Conservation (phyloP, 345 rosid species). For the Capsella bursapastoris region DNA sequence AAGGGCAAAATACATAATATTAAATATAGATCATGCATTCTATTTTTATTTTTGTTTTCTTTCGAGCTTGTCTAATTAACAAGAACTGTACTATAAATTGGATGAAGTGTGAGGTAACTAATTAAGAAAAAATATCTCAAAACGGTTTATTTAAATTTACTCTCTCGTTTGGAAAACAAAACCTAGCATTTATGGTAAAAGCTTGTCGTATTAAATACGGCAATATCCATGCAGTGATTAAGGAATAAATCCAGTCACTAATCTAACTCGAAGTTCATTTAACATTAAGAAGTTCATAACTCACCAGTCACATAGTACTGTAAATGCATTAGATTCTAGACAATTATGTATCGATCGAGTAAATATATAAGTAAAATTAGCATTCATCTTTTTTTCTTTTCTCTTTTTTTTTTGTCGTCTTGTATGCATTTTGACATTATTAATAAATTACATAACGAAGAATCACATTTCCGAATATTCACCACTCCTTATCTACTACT, state of each 20-base stretch:
- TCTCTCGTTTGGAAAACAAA: background rate
- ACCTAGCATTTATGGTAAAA: slow-evolving; percentile 6
- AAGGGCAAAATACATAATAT: background rate
- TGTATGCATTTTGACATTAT: background rate
- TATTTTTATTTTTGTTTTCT: background rate
- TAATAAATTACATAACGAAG: slow-evolving; percentile 11
- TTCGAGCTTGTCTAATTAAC: background rate
- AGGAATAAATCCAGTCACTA: background rate
- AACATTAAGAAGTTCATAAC: slow-evolving; percentile 2
- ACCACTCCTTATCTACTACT: slow-evolving; percentile 43
- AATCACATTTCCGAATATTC: slow-evolving; percentile 44
- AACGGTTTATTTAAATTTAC: background rate
- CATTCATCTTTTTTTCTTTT: background rate
- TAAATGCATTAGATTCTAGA: slow-evolving; percentile 18
- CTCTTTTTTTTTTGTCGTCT: background rate
- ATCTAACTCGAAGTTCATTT: background rate
- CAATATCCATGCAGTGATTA: slow-evolving; percentile 2
- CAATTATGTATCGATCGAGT: slow-evolving; percentile 8
- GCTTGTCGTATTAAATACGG: background rate
- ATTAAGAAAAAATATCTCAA: background rate
- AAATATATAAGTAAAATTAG: background rate
- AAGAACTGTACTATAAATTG: background rate
- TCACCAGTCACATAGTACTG: slow-evolving; percentile 6
- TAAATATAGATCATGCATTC: slow-evolving; percentile 18
- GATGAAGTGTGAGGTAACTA: background rate